phyloP scores from a whole-genome alignment of 148 eudicot species.

The Rhododendron griersonianum region DNA sequence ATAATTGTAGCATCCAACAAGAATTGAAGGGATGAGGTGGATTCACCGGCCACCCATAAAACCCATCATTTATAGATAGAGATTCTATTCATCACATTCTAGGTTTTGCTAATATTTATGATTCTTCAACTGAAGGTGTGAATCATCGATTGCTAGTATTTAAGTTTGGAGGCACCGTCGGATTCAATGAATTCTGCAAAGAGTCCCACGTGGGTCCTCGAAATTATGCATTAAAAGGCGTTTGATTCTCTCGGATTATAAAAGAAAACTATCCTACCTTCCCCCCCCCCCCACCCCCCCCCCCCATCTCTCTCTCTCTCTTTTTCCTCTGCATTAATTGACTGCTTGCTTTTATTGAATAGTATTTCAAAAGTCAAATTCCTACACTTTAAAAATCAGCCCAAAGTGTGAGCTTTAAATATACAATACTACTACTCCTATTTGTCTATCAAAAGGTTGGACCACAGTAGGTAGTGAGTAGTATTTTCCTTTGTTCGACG shows the following conservation, averaged over 20 bases:
- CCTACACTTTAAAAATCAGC: not conserved
- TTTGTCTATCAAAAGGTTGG: not conserved
- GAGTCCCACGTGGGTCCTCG: not conserved
- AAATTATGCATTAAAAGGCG: not conserved
- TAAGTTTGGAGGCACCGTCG: not conserved
- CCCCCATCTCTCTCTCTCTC: not conserved
- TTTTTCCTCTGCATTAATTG: not conserved
- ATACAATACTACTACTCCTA: not conserved
- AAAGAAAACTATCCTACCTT: too few relatives aligned
- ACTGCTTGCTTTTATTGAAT: not conserved
- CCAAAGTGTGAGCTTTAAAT: not conserved
- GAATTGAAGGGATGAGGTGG: not conserved
- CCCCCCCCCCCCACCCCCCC: not conserved
- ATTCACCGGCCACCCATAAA: constrained; percentile 2
- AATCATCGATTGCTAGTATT: not conserved
- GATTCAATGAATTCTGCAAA: constrained; percentile 3
- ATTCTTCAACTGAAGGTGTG: not conserved
- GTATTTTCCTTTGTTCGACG: too few relatives aligned
- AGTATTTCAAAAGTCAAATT: not conserved
- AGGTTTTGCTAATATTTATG: not conserved
- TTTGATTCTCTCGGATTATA: not conserved
- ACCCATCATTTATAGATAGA: not conserved
- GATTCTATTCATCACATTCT: not conserved
- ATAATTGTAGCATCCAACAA: not conserved
- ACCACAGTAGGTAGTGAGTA: not conserved